Conservation (phyloP, 2,329 filamentous ascomycete species). For the Trichoderma sp. region DNA sequence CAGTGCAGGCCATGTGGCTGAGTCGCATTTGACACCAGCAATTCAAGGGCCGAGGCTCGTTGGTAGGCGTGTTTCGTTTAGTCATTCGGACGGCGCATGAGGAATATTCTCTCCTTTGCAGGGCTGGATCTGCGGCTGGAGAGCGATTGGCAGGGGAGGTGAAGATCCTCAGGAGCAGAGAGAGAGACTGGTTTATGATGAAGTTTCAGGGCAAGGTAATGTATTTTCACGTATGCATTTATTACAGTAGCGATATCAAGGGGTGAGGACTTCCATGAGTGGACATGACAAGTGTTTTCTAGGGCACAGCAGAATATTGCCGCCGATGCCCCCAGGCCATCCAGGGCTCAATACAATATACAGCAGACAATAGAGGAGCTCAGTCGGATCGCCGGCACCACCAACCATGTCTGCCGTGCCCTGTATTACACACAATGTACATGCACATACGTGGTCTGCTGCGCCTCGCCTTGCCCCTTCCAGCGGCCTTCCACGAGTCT, state of each 20-base stretch:
- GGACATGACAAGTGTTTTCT: neutral
- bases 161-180: neutral
- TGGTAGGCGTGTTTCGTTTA: neutral
- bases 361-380: neutral
- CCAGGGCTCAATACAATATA: too few relatives aligned
- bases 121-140: neutral
- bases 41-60: neutral
- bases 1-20: constrained; percentile 14
- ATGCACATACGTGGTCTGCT: constrained; percentile 13
- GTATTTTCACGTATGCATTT: too few relatives aligned
- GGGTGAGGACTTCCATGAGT: neutral
- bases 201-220: neutral
- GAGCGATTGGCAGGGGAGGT: neutral
- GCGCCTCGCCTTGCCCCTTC: neutral
- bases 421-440: neutral
- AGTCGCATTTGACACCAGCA: neutral
- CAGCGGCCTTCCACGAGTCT: neutral
- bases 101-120: neutral
- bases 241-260: neutral
- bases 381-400: neutral
- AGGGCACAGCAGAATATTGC: neutral
- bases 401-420: neutral
- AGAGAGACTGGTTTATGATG: neutral
- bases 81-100: neutral
- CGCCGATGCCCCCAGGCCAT: too few relatives aligned